phyloP scores from a whole-genome alignment of 1,284 basidiomycete genomes.

The Boletus semigastroideus region DNA sequence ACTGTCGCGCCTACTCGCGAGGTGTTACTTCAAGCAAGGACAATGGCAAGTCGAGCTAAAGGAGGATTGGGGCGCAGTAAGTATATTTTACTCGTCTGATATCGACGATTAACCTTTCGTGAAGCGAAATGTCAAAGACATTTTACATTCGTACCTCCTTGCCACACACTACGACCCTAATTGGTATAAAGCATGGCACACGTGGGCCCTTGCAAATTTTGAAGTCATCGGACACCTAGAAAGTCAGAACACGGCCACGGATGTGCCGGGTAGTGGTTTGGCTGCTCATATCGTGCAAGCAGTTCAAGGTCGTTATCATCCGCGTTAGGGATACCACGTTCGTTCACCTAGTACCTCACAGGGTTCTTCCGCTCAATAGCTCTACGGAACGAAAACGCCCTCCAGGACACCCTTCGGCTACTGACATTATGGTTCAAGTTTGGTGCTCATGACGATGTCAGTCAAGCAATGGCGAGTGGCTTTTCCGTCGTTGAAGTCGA shows the following conservation, averaged over 20 bases:
- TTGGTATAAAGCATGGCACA: conserved; percentile 99
- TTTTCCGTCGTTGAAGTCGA: conserved; percentile 93
- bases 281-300: conserved; percentile 91
- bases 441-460: conserved; percentile 90
- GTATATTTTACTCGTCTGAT: conserved; percentile 28
- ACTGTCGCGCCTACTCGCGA: conserved; percentile 85
- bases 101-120: conserved; percentile 10
- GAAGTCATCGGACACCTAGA: conserved; percentile 90
- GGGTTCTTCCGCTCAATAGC: conserved; percentile 97
- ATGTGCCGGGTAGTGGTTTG: conserved; percentile 71
- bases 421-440: conserved; percentile 99
- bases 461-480: conserved; percentile 85
- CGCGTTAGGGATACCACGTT: neutral
- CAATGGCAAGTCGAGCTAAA: conserved; percentile 90
- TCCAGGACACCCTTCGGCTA: conserved; percentile 94
- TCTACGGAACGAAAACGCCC: conserved; percentile 84
- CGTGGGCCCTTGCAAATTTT: conserved; percentile 97
- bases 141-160: conserved; percentile 82
- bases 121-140: conserved; percentile 77
- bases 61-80: conserved; percentile 76
- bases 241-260: conserved; percentile 58
- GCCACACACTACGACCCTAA: conserved; percentile 91
- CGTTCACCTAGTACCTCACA: conserved; percentile 27
- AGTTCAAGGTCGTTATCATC: conserved; percentile 72
- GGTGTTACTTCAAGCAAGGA: conserved; percentile 96